Percentiles rank a stretch among this genome's conserved stretches.
Evolutionary conservation across 2,329 filamentous ascomycete species (phyloP).

Genomic region (Leptographium radiaticola): DNA sequence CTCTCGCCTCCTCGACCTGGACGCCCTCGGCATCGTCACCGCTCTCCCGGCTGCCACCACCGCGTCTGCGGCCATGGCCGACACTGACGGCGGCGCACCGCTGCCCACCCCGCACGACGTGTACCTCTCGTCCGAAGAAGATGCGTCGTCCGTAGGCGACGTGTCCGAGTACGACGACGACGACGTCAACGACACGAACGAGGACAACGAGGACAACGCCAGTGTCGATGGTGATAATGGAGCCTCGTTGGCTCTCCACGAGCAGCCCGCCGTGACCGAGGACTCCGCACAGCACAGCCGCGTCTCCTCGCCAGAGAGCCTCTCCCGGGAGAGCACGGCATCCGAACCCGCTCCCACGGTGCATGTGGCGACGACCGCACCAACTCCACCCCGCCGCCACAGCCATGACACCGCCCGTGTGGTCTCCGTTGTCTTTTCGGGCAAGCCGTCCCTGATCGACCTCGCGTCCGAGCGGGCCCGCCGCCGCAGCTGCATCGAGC

Average conservation of each 20-base stretch:
- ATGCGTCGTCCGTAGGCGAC: slow-evolving; percentile 48
- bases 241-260: no score
- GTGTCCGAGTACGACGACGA: slow-evolving; percentile 35
- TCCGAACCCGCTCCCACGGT: background rate
- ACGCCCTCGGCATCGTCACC: slow-evolving; percentile 4
- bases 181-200: slow-evolving; percentile 29
- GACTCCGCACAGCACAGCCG: background rate
- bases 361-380: slow-evolving; percentile 6
- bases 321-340: background rate
- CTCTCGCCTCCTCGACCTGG: slow-evolving; percentile 31
- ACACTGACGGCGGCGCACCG: slow-evolving; percentile 8
- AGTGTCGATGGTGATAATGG: background rate
- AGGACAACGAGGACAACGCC: slow-evolving; percentile 21
- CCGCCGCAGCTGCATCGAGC: slow-evolving; percentile 14
- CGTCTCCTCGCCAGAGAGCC: background rate
- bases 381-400: slow-evolving; percentile 13
- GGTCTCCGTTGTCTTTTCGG: slow-evolving; percentile 45
- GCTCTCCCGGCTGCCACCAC: background rate
- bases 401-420: slow-evolving; percentile 43
- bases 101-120: slow-evolving; percentile 38
- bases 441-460: slow-evolving; percentile 45
- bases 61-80: slow-evolving; percentile 10
- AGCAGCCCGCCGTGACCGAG: no score
- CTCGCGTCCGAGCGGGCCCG: slow-evolving; percentile 18
- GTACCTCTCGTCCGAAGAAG: slow-evolving; percentile 54